These are phyloP conservation scores for Raddia guianensis DNA, from an alignment of 176 grass and related monocot species.

Conservation along the genomic window DNA sequence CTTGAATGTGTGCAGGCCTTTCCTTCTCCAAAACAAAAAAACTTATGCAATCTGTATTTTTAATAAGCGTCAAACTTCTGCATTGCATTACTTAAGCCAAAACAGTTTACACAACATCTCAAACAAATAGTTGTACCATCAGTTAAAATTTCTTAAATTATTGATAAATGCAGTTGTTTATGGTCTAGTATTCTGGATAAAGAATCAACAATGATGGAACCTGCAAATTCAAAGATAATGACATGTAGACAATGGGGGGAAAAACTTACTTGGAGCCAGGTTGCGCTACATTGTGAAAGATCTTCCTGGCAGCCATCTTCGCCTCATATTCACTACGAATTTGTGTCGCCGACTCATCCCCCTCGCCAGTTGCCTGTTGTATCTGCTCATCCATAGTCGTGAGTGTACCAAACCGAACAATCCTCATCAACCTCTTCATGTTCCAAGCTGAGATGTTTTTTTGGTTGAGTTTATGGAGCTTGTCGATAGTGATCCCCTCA, in stretches of 20 bases:
- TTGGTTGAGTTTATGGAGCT: slow-evolving; percentile 77
- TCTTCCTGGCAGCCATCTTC: slow-evolving; percentile 68
- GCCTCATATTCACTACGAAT: slow-evolving; percentile 78
- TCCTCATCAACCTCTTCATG: slow-evolving; percentile 80
- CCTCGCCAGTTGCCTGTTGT: slow-evolving; percentile 46
- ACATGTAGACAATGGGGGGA: slow-evolving; percentile 1
- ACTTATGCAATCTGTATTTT: not conserved
- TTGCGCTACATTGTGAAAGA: slow-evolving; percentile 76
- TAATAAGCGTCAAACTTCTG: slow-evolving; percentile 8
- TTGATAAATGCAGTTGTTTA: not conserved
- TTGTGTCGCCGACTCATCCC: slow-evolving; percentile 59
- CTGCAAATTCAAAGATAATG: not conserved
- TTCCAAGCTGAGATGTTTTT: slow-evolving; percentile 81
- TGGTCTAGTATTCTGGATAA: slow-evolving; percentile 10
- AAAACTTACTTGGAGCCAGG: slow-evolving; percentile 62
- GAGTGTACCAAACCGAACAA: slow-evolving; percentile 62
- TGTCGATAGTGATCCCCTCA: slow-evolving; percentile 57
- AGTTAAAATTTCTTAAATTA: not conserved
- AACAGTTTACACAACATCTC: not conserved
- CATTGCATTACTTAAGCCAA: not conserved
- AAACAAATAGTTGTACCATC: not conserved
- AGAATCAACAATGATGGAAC: not conserved
- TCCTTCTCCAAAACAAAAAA: not conserved
- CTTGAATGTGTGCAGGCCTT: not conserved
- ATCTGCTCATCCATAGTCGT: slow-evolving; percentile 74